Conservation (phyloP, 768 basidiomycete genomes). For the Daedaleopsis nitida region DNA sequence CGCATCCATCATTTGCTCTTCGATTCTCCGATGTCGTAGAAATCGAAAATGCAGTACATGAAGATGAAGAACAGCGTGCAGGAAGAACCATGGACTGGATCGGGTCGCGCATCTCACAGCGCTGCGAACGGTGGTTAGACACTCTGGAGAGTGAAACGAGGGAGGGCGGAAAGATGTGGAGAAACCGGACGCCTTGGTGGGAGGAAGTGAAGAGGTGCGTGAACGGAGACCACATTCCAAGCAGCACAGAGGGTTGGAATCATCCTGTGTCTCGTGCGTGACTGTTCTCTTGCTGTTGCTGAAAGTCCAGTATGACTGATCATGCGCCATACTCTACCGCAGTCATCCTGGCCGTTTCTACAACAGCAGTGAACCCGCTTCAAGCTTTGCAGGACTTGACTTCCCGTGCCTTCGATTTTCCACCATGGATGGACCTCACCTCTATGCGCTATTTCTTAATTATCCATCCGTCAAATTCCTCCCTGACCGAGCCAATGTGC, state of each 20-base stretch:
- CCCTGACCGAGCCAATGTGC: conserved; percentile 79
- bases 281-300: too few species aligned
- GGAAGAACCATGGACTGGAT: conserved; percentile 88
- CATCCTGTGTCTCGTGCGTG: conserved; percentile 77
- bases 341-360: conserved; percentile 86
- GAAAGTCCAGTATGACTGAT: neutral
- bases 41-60: conserved; percentile 72
- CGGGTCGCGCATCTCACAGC: conserved; percentile 63
- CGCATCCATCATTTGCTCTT: conserved; percentile 71
- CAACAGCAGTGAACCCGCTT: conserved; percentile 77
- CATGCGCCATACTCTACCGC: neutral
- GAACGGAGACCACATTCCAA: conserved; percentile 76
- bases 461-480: conserved; percentile 69
- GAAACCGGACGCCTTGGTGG: conserved; percentile 78
- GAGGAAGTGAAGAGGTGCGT: conserved; percentile 77
- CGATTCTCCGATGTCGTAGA: conserved; percentile 78
- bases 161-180: conserved; percentile 32
- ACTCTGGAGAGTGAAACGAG: conserved; percentile 52
- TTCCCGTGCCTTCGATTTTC: conserved; percentile 64
- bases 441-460: conserved; percentile 76
- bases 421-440: conserved; percentile 78
- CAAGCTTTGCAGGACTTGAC: conserved; percentile 80
- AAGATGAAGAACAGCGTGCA: conserved; percentile 80
- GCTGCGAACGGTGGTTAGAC: conserved; percentile 71
- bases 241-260: conserved; percentile 79